Evolutionary conservation across 2,329 filamentous ascomycete genomes (phyloP).

Genomic region (Fusarium multiceps): DNA sequence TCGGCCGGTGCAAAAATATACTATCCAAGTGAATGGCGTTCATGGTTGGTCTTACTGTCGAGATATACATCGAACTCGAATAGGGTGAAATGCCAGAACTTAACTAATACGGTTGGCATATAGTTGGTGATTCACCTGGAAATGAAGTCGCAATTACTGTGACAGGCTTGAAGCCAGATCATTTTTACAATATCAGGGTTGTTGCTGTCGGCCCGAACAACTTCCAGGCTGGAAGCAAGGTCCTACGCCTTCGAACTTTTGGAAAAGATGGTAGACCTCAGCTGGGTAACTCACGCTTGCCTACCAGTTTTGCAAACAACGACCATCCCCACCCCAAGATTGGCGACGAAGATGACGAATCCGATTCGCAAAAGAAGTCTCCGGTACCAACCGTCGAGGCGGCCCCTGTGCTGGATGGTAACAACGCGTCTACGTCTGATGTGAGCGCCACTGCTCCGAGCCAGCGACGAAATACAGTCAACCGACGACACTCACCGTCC

Average conservation of each 20-base stretch:
- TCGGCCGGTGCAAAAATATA: conserved; percentile 82
- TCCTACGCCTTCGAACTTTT: conserved; percentile 85
- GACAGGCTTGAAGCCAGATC: conserved; percentile 84
- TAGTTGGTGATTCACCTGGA: conserved; percentile 82
- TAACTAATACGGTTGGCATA: conserved; percentile 29
- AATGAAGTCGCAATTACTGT: conserved; percentile 78
- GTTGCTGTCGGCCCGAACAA: conserved; percentile 91
- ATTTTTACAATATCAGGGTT: conserved; percentile 93
- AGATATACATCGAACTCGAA: not conserved
- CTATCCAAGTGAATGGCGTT: conserved; percentile 93
- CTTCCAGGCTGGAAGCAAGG: conserved; percentile 88
- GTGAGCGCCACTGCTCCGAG: conserved; percentile 58
- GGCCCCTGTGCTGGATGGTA: conserved; percentile 69
- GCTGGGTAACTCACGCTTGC: conserved; percentile 66
- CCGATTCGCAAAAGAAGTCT: conserved; percentile 59
- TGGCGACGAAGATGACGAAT: conserved; percentile 58
- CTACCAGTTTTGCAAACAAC: conserved; percentile 66
- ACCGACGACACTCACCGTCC: conserved; percentile 80
- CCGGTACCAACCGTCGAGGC: conserved; percentile 71
- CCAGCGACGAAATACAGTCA: conserved; percentile 67
- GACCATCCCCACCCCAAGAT: conserved; percentile 57
- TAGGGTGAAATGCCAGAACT: not conserved
- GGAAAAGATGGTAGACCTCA: conserved; percentile 72
- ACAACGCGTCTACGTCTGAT: conserved; percentile 73
- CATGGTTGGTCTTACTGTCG: conserved; percentile 70